Base-by-base conservation (phyloP, 2,329 filamentous ascomycete species). In the Beauveria sp. region DNA sequence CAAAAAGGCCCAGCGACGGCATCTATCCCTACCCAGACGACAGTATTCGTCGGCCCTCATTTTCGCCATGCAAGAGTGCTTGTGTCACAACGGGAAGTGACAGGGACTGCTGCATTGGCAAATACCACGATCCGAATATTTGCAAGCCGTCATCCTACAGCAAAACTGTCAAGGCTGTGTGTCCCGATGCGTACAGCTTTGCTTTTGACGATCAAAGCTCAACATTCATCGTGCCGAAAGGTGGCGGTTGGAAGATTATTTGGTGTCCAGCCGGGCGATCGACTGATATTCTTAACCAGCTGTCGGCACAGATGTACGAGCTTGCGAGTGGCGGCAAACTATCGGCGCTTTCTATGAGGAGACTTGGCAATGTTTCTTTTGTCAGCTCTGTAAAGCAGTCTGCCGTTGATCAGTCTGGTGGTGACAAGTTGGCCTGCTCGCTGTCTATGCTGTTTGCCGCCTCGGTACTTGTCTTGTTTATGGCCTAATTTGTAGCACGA, bases 161-260 rank as follows among this genome's bases (percentile, higher is more conserved):
- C 66, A 82, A 78, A 62, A 78, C 79, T 12, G 88, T 89, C 58
- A 95, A 96, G 77, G 76, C 75, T 3, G 81, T 93, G 14, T 96
- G 91, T 70, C 90, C 91, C 1, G 91, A 96, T 73, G 90, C 90
- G 3, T 96, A 95, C 75, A 91, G 87, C 69, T 96, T 84, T 71
- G 86, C 88, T 56, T 85, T 84, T 72, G 81, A 85, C 66, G 82
- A 86, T 68, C 74, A 78, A 63, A 75, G 77, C 34, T 83, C 80
- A 18, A 87, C 84, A 0, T 87, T 87, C 67, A 84, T 85, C 66
- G 77, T 87, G 42, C 84, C 85, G 2, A 78, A 73, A 12, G 90
- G 90, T 20, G 89, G 87, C 24, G 89, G 89, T 0, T 95, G 89
- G 79, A 85, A 93, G 71, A 81, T 95, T 16, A 81, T 89, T 10